Evolutionary conservation across 2,329 filamentous ascomycete species (phyloP).

Genomic region (Trichoderma sp.): DNA sequence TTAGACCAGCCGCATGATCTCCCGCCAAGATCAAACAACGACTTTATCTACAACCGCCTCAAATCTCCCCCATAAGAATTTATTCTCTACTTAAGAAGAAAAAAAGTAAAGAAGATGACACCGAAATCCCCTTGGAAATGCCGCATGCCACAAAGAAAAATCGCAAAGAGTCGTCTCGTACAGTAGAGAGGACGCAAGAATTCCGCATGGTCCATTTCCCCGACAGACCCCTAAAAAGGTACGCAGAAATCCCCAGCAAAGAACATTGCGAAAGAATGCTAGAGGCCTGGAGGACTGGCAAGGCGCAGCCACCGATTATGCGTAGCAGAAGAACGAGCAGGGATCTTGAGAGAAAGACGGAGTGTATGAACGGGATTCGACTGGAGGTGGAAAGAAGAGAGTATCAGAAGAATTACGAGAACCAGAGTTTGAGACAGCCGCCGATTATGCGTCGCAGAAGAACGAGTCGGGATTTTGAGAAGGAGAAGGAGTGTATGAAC

Average conservation of each 20-base stretch:
- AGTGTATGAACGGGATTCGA: background rate
- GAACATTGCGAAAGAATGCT: conserved; percentile 26
- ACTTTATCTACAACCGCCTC: background rate
- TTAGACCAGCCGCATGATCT: background rate
- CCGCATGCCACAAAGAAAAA: too few relatives aligned
- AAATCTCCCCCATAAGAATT: background rate
- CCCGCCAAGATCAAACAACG: background rate
- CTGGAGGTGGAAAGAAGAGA: background rate
- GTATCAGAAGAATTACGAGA: background rate
- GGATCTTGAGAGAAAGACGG: background rate
- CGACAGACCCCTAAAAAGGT: conserved; percentile 27
- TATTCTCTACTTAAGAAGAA: background rate
- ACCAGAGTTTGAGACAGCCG: background rate
- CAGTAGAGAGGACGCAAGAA: conserved; percentile 9
- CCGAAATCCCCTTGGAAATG: background rate
- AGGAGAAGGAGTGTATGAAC: background rate
- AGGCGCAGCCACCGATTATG: background rate
- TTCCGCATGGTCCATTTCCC: conserved; percentile 30
- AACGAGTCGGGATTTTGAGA: background rate
- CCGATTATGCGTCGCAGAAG: background rate
- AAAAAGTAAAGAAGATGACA: background rate
- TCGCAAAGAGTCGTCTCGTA: background rate
- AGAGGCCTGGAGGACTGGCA: background rate
- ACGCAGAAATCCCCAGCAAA: conserved; percentile 30
- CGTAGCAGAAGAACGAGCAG: background rate